phyloP scores from a whole-genome alignment of 1,139 yeast genomes.

The Wickerhamiella pararugosa region DNA sequence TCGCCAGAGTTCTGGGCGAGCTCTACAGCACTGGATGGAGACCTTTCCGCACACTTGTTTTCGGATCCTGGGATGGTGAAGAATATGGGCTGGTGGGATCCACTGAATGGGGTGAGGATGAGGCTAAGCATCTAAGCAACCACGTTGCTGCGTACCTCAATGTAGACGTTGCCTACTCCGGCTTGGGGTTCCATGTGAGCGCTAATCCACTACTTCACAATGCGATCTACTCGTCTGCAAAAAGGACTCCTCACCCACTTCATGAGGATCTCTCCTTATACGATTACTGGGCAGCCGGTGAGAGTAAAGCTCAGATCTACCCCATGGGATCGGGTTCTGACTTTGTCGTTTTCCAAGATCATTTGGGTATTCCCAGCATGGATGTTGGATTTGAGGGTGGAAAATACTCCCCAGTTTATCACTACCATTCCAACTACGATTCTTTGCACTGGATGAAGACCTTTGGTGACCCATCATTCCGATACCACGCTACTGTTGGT shows the following conservation, averaged over 20 bases:
- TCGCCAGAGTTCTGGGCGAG: constrained; percentile 39
- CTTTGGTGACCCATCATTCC: constrained; percentile 44
- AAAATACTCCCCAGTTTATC: constrained; percentile 39
- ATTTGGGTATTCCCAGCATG: constrained; percentile 48
- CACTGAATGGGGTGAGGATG: constrained; percentile 53
- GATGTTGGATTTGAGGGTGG: constrained; percentile 39
- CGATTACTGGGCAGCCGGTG: constrained; percentile 15
- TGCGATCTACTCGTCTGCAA: constrained; percentile 12
- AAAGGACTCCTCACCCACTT: constrained; percentile 12
- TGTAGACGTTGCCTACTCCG: constrained; percentile 46
- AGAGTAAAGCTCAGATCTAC: constrained; percentile 20
- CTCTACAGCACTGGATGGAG: constrained; percentile 41
- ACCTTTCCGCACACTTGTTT: constrained; percentile 43
- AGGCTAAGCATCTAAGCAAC: constrained; percentile 29
- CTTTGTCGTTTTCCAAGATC: constrained; percentile 52
- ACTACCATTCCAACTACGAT: constrained; percentile 56
- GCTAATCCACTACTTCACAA: constrained; percentile 34
- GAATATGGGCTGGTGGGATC: constrained; percentile 55
- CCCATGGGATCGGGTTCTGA: constrained; percentile 55
- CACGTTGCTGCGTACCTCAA: constrained; percentile 47
- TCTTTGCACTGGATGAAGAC: constrained; percentile 51
- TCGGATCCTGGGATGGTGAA: constrained; percentile 63
- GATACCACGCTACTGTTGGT: constrained; percentile 38
- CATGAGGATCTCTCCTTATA: constrained; percentile 9
- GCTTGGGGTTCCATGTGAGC: constrained; percentile 31